Evolutionary conservation across 306 rosid genomes (phyloP), one percentile per base, ranked within the genome.

Genomic region (Corylus avellana): DNA sequence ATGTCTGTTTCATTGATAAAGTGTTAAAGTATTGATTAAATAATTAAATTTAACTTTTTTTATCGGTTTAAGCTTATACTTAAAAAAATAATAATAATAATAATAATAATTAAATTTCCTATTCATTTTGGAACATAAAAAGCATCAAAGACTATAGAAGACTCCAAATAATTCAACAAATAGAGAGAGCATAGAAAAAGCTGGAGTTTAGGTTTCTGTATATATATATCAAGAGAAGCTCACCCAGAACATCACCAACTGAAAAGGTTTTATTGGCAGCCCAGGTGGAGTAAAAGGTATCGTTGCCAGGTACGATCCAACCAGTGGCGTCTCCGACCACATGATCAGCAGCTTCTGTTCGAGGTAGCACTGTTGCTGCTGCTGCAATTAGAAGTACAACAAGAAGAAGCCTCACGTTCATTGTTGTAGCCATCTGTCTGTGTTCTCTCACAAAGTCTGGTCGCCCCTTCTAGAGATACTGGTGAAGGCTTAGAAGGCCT

Each of bases 261-360:
- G 46, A 53, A 82, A 90, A 86, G 11, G 20, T 73, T 4, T 78
- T 51, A 11, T 32, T 47, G 35, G 80, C 0, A 29, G 85, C 84
- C 93, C 94, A 90, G 25, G 32, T 10, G 14, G 86, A 72, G 71
- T 86, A 88, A 14, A 85, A 83, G 54, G 82, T 70, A n/a, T 81
- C 25, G n/a, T 56, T 27, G 0, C 87, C 13, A 13, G 89, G 91
- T 74, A 50, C n/a, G 5, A 47, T 64, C 93, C 91, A 90, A 64
- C 84, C 93, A 12, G 48, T 47, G 62, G 4, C 0, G 27, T 66
- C 87, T 49, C 90, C 91, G 0, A 87, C 93, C 3, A 67, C 78
- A 63, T 73, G 61, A 2, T 68, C 42, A 64, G 5, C 69, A 39
- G 84, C 89, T 76, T 83, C 63, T 73, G 77, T 53, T 39, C 25